Conservation (phyloP, 306 rosid genomes). For the Coriaria nepalensis region DNA sequence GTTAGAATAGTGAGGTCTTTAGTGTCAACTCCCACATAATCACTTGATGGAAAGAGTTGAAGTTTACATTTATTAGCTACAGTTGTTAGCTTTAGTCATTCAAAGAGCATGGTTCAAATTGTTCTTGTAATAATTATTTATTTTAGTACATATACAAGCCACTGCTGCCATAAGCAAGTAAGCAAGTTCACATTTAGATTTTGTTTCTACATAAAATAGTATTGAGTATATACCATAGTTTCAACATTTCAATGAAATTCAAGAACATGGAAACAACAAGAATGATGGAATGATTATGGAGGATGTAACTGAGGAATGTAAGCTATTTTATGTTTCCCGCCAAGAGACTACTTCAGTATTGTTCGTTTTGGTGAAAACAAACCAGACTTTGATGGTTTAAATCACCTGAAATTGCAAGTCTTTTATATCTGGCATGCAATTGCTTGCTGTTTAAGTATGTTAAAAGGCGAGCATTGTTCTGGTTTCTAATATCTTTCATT, state of each 20-base stretch:
- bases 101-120: no score
- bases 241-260: conserved; percentile 25
- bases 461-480: neutral
- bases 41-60: no score
- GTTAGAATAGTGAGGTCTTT: no score
- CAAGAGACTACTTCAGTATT: conserved; percentile 37
- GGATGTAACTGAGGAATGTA: conserved; percentile 39
- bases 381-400: conserved; percentile 25
- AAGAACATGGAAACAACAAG: conserved; percentile 19
- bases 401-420: conserved; percentile 28
- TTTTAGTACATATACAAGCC: no score
- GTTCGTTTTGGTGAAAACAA: conserved; percentile 22
- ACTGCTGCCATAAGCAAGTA: no score
- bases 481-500: neutral
- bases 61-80: no score
- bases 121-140: no score
- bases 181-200: no score
- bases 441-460: no score
- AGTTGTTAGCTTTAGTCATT: no score
- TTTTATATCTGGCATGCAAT: neutral
- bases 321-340: conserved; percentile 31
- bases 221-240: neutral
- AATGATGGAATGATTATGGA: conserved; percentile 22
- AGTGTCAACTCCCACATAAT: no score
- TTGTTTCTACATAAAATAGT: no score